Conservation (phyloP, 2,329 filamentous ascomycete species). For the Graphiopsis chlorocephala region DNA sequence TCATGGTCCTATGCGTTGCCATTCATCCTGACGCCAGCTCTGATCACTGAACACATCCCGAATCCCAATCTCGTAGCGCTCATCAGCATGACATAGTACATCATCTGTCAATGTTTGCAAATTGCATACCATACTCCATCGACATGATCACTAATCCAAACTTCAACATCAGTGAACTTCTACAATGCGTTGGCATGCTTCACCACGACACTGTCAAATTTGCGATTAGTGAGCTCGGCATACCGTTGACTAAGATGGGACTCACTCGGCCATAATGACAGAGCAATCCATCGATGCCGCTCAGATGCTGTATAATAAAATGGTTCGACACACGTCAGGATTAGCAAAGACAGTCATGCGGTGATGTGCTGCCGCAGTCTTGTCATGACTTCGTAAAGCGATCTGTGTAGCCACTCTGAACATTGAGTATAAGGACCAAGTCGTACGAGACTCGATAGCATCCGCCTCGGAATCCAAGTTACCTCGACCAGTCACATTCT, state of each 20-base stretch:
- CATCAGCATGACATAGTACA: neutral
- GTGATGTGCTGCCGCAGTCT: neutral
- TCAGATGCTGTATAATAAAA: neutral
- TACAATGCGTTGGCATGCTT: neutral
- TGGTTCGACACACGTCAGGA: neutral
- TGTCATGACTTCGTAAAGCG: neutral
- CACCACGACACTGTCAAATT: neutral
- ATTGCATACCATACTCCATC: neutral
- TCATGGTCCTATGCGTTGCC: neutral
- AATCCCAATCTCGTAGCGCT: neutral
- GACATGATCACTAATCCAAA: neutral
- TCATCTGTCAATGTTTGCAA: neutral
- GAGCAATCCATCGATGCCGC: neutral
- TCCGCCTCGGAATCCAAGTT: neutral
- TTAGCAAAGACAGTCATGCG: neutral
- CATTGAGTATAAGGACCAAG: neutral
- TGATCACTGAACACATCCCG: neutral
- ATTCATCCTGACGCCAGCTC: neutral
- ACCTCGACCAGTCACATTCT: neutral
- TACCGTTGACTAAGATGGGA: neutral
- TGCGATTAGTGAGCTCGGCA: neutral
- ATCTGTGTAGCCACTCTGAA: neutral
- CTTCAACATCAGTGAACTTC: neutral
- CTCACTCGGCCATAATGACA: neutral
- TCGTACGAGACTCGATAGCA: neutral